phyloP scores from a whole-genome alignment of 129 eudicot genomes.

The Helianthus tuberosus region DNA sequence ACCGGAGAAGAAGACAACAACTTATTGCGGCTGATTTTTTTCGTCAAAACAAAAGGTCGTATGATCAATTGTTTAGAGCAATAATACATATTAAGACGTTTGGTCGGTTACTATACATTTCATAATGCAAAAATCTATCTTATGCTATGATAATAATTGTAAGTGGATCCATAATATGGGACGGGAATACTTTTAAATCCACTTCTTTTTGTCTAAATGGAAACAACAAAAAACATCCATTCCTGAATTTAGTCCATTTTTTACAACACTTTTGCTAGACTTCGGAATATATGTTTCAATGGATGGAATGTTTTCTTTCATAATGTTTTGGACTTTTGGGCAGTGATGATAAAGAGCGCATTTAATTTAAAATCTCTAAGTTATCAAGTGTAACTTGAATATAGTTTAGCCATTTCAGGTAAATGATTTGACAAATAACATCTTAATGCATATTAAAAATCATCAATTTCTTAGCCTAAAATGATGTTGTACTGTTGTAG shows the following conservation, averaged over 20 bases:
- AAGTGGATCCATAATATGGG: conserved; percentile 22
- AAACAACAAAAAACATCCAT: conserved; percentile 16
- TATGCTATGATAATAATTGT: conserved; percentile 19
- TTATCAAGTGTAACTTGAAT: background rate
- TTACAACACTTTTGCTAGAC: background rate
- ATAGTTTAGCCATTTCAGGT: background rate
- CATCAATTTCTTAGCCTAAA: background rate
- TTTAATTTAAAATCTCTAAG: background rate
- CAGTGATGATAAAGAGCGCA: background rate
- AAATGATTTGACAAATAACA: background rate
- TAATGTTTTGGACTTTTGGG: background rate
- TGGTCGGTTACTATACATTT: no score
- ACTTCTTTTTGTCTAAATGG: conserved; percentile 15
- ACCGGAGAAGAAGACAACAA: no score
- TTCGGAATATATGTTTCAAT: background rate
- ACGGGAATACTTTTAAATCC: conserved; percentile 7
- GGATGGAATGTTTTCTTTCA: background rate
- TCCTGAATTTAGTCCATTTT: conserved; percentile 5
- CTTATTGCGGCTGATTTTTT: no score
- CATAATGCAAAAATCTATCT: conserved; percentile 20
- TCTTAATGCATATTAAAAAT: background rate
- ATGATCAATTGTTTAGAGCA: no score
- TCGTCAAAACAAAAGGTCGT: no score
- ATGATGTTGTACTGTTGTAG: no score
- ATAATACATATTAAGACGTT: no score